Evolutionary conservation across 2,329 filamentous ascomycete species (phyloP), one percentile per base, ranked within the genome.

Genomic region (Massarina eburnea): DNA sequence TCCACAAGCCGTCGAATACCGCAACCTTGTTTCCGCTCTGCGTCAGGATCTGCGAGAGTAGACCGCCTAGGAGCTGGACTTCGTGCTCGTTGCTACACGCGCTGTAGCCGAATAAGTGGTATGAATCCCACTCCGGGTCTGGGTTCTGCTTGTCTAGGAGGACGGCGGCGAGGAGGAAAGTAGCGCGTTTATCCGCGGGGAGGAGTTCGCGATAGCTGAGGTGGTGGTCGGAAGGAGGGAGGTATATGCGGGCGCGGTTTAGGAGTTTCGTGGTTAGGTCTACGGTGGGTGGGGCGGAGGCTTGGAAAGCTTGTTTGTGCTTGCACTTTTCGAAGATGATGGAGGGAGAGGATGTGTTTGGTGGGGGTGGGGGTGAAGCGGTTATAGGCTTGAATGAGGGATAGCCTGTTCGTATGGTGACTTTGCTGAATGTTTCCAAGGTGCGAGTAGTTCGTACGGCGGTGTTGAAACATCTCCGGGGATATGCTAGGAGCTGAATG

Each of bases 41-140:
- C 10, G n/a, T 38, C 0, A 65, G 15, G 1, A 65, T 17, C 0
- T 15, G 17, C 4, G 30, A 21, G 26, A 59, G 63, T 0, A 58
- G 18, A 1, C 49, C 48, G 1, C 33, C 45, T 1, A 66, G 41
- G 0, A 14, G 12, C 2, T 36, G 33, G 2, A 49, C 45, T 21
- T 58, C 37, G 1, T 48, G 40, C 3, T 51, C 27, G 2, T 41
- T 38, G 1, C 19, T n/a, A 0, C 54, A 54, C 0, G 48, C 35
- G 0, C 43, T 30, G 22, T 56, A 66, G 0, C 62, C 59, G 8
- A 63, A 63, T 0, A 15, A 1, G n/a, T 52, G 49, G 39, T 57
- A 62, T 1, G 45, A 39, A 1, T 45, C 21, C 0, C 46, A 40
- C 0, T 40, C 9, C 0, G 46, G 33, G 1, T 42, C 30, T 1